phyloP scores from a whole-genome alignment of 1,139 yeast genomes.

The Wickerhamomyces sp. region DNA sequence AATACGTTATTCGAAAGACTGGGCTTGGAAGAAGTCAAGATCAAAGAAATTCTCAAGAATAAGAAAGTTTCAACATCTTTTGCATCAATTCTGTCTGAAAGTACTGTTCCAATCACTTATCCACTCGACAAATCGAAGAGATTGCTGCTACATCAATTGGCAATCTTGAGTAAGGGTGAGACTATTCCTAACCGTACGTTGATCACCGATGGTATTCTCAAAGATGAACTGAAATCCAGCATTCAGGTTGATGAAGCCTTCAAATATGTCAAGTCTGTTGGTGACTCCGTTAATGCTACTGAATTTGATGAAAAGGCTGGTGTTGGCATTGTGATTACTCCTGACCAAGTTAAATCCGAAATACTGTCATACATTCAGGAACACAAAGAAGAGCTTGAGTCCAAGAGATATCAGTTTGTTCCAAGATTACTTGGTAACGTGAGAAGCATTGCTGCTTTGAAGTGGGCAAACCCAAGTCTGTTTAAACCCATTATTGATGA shows the following conservation, averaged over 20 bases:
- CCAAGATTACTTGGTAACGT: constrained; percentile 75
- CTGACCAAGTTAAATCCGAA: constrained; percentile 53
- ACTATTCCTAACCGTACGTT: constrained; percentile 37
- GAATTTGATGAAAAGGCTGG: constrained; percentile 65
- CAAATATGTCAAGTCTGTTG: constrained; percentile 54
- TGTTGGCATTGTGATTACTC: constrained; percentile 72
- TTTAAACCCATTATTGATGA: constrained; percentile 86
- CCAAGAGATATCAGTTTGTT: constrained; percentile 72
- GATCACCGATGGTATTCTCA: constrained; percentile 56
- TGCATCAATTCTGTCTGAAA: constrained; percentile 47
- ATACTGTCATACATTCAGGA: constrained; percentile 56
- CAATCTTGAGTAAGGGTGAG: constrained; percentile 52
- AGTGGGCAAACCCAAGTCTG: constrained; percentile 86
- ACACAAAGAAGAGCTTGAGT: constrained; percentile 52
- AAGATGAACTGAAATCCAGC: constrained; percentile 57
- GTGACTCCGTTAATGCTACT: constrained; percentile 33
- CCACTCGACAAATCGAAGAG: constrained; percentile 46
- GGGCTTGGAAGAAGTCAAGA: constrained; percentile 68
- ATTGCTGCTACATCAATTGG: constrained; percentile 70
- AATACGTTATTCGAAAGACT: constrained; percentile 45
- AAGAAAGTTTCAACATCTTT: constrained; percentile 75
- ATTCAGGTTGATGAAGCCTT: constrained; percentile 81
- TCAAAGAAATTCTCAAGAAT: constrained; percentile 75
- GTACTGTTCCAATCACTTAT: constrained; percentile 27
- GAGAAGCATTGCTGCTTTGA: constrained; percentile 66